Base-by-base conservation (phyloP, 2,329 filamentous ascomycete genomes). In the Alternaria consortialis region DNA sequence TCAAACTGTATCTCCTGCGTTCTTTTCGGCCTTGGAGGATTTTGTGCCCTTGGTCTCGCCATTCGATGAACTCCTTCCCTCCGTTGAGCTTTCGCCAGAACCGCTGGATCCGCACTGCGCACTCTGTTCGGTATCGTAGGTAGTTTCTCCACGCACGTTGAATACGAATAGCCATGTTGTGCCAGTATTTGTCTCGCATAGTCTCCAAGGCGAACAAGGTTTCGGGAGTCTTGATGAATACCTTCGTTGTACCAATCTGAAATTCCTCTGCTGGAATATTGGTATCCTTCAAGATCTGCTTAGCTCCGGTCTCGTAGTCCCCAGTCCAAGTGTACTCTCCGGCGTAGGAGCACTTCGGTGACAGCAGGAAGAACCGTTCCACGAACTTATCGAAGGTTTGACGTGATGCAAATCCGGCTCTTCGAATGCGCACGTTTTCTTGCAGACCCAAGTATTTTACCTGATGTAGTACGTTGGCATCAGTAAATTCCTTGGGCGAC, bases 361-460 rank as follows among this genome's bases (percentile, higher is more conserved):
- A 98, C 39, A 99, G 84, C 11, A 98, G 85, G 81, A 97, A 98
- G 83, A 98, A 99, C 40, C 95, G 90, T 75, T 98, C 95, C 31
- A 97, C 93, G 75, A 99, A 99, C 77, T 97, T 98, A 75, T 98
- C 95, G 73, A 97, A 99, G 0, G 93, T 93, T 75, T 98, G 94
- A 78, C 95, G 92, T 74, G 97, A 98, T 2, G 95, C 95, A 73
- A 99, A 99, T 61, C 95, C 95, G 63, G 95, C 95, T 77, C 95
- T 89, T 69, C 95, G 91, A 79, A 99, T 99, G 46, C 95, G 91
- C 40, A 99, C 95, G 85, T 99, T 99, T 81, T 99, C 95, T 79
- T 98, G 94, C n/a, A 99, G 84, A 88, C 95, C 95, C 13, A 99
- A 90, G 74, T 99, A 99, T 77, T 99, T 98, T 85, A 98, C 93